A percentile compares a stretch with the other conserved stretches of the same genome.
Evolutionary conservation across 2,329 filamentous ascomycete genomes (phyloP).

Genomic region (Balansia obtecta): DNA sequence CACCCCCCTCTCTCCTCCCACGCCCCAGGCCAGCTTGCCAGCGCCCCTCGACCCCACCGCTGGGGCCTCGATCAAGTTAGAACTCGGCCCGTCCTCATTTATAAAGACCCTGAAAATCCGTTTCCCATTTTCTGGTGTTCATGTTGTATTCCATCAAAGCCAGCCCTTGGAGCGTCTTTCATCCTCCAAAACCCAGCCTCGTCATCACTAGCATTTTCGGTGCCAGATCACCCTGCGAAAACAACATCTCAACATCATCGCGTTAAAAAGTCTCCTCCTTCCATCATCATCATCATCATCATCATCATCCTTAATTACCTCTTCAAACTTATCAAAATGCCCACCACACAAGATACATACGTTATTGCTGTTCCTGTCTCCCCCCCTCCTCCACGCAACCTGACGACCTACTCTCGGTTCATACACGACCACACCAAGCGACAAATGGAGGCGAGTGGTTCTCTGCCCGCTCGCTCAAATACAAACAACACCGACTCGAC

Average conservation of each 20-base stretch:
- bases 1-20: background rate
- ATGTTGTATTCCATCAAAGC: background rate
- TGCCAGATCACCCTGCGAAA: background rate
- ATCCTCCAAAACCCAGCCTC: background rate
- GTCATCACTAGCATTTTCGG: background rate
- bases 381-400: conserved; percentile 30
- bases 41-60: background rate
- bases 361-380: conserved; percentile 24
- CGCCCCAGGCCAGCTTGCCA: background rate
- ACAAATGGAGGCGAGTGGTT: conserved; percentile 46
- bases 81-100: conserved; percentile 1
- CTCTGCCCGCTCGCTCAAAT: conserved; percentile 9
- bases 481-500: conserved; percentile 11
- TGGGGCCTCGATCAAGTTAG: background rate
- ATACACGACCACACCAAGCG: conserved; percentile 55
- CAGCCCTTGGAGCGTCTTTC: background rate
- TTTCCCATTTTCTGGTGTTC: background rate
- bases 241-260: background rate
- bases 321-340: conserved; percentile 18
- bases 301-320: background rate
- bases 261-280: background rate
- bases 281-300: too few relatives aligned
- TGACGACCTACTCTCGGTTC: conserved; percentile 43
- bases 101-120: conserved; percentile 14
- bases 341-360: conserved; percentile 27